phyloP scores from a whole-genome alignment of 2,329 filamentous ascomycete species.

The Talaromyces verruculosus region DNA sequence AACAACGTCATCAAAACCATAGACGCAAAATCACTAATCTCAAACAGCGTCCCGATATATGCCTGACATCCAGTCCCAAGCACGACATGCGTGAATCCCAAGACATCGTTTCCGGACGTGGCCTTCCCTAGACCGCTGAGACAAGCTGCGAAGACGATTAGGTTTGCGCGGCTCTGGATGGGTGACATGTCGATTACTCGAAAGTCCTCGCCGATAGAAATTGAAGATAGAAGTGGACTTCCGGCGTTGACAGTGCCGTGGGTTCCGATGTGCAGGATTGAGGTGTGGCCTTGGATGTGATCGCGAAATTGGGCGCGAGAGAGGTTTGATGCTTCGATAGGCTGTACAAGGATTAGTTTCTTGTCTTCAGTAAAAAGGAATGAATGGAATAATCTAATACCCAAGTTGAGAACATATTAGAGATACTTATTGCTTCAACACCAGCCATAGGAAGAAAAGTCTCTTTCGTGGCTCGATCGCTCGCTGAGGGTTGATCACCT shows the following conservation, averaged over 20 bases:
- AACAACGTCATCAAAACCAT: conserved; percentile 31
- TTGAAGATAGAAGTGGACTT: conserved; percentile 29
- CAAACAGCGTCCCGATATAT: conserved; percentile 30
- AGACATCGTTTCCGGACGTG: conserved; percentile 27
- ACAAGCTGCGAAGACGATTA: conserved; percentile 31
- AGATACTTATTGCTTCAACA: conserved; percentile 30
- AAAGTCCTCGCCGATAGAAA: conserved; percentile 30
- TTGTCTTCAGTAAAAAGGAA: not conserved
- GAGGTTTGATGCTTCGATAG: conserved; percentile 29
- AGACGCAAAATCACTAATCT: conserved; percentile 30
- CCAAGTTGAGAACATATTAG: conserved; percentile 28
- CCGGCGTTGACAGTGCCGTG: conserved; percentile 27
- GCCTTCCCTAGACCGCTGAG: conserved; percentile 29
- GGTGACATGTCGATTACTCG: conserved; percentile 29
- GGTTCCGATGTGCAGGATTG: conserved; percentile 29
- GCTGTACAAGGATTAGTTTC: conserved; percentile 12
- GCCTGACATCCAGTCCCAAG: conserved; percentile 30
- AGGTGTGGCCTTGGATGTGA: conserved; percentile 26
- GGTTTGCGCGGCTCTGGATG: conserved; percentile 26
- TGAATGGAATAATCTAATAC: not conserved
- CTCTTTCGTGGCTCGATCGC: conserved; percentile 22
- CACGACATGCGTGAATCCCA: conserved; percentile 31
- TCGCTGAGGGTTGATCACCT: not conserved
- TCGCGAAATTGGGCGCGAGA: conserved; percentile 27
- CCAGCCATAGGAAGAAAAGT: conserved; percentile 28